These are phyloP conservation scores for Hemerocallis citrina DNA, from an alignment of 106 monocot genomes.

Conservation along the genomic window DNA sequence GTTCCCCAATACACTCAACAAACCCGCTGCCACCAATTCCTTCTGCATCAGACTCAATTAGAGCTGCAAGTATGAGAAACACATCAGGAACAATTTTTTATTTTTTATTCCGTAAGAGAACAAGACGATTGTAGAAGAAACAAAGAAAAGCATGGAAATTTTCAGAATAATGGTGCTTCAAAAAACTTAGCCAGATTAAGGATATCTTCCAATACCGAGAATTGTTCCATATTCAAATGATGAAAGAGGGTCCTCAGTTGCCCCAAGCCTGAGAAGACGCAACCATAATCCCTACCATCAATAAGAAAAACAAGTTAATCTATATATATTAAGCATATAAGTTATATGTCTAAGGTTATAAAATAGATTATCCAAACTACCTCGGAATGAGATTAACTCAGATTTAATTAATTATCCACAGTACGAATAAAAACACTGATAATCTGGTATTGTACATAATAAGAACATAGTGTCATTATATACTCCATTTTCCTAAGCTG, in stretches of 20 bases:
- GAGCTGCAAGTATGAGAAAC: slow-evolving; percentile 34
- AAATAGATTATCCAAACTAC: slow-evolving; percentile 1
- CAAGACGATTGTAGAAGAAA: background rate
- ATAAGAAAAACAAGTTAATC: background rate
- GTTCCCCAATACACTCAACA: slow-evolving; percentile 98
- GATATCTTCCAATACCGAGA: slow-evolving; percentile 58
- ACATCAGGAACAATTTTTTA: too few relatives aligned
- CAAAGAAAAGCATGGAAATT: slow-evolving; percentile 1
- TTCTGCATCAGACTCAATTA: slow-evolving; percentile 99
- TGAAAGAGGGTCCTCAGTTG: slow-evolving; percentile 98
- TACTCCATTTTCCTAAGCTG: background rate
- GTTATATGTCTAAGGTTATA: background rate
- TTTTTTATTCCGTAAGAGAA: background rate
- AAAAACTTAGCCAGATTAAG: background rate
- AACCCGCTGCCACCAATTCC: slow-evolving; percentile 99
- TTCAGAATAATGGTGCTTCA: background rate
- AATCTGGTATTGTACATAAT: background rate
- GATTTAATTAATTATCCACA: background rate
- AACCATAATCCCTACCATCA: slow-evolving; percentile 80
- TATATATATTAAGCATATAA: background rate
- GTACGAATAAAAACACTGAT: background rate
- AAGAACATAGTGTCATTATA: background rate
- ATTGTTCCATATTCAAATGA: slow-evolving; percentile 99
- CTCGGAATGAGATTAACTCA: background rate
- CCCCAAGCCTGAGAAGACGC: slow-evolving; percentile 90